phyloP scores from a whole-genome alignment of 1,139 yeast genomes.

The Entelexis sorbosivorans region DNA sequence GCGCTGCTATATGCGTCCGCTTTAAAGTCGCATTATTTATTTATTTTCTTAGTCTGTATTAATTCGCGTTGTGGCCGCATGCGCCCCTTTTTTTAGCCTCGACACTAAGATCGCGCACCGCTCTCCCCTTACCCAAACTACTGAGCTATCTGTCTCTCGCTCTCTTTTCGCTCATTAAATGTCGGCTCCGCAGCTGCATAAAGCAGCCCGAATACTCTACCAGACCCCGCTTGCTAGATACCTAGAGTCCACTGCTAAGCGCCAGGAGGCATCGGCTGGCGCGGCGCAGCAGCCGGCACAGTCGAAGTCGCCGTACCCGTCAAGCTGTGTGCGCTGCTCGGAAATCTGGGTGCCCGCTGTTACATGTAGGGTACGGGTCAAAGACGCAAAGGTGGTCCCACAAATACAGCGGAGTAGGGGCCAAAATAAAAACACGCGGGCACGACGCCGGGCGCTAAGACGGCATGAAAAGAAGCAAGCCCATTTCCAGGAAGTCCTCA shows the following conservation, averaged over 20 bases:
- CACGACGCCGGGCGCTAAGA: conserved; percentile 8
- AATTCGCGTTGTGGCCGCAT: neutral
- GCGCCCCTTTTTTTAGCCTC: neutral
- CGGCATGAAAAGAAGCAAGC: neutral
- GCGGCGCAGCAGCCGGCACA: neutral
- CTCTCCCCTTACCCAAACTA: neutral
- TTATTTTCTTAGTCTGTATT: neutral
- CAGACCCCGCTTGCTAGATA: conserved; percentile 8
- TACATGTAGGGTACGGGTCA: conserved; percentile 19
- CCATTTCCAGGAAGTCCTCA: neutral
- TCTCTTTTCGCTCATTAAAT: neutral
- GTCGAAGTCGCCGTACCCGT: neutral
- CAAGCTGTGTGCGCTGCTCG: conserved; percentile 23
- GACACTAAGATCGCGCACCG: too few species aligned
- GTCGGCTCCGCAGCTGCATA: conserved; percentile 5
- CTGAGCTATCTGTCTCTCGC: too few species aligned
- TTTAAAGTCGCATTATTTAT: neutral
- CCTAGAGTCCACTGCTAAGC: conserved; percentile 7
- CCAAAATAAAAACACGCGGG: conserved; percentile 4
- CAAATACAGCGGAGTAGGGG: neutral
- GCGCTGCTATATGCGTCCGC: neutral
- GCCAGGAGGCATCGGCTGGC: neutral
- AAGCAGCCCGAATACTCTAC: conserved; percentile 8
- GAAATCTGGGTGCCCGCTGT: conserved; percentile 25
- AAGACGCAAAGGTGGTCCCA: neutral